Base-by-base conservation (phyloP, 2,329 filamentous ascomycete species). In the Phialophora verrucosa region DNA sequence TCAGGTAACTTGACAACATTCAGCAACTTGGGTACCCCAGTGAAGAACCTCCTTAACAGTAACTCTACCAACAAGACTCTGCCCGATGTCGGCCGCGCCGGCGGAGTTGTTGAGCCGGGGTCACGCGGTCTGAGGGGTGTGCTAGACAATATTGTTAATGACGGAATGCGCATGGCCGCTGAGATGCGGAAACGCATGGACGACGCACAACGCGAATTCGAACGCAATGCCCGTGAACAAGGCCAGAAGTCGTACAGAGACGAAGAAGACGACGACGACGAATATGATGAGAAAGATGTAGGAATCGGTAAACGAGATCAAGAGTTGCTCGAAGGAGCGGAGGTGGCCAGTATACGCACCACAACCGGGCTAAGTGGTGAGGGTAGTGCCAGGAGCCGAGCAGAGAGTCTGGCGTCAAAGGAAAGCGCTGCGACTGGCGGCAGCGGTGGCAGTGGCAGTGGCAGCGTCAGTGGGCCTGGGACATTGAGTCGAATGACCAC, bases 141-240 rank as follows among this genome's bases (percentile, higher is more conserved):
- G 66, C 83, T 99, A 47, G 95, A 99, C 80, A 97, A 96, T 73
- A 98, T 99, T 73, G 95, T 98, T 70, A 96, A 91, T 1, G 95
- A 99, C 76, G 95, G 95, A 50, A 97, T 98, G 89, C 90, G 94
- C 38, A 94, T 98, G 65, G 95, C 95, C 0, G 91, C 90, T 0
- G 95, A 99, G 77, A 94, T 99, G 59, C 86, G 91, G 71, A 88
- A 93, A 73, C 86, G 93, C 53, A 97, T 98, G 90, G 94, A 99
- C 69, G 95, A 99, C 76, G 94, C 94, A 2, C 93, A 97, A 78
- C 89, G 88, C 72, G 94, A 98, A 75, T 81, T 97, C 71, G 94
- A 97, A 78, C 90, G 89, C 78, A 93, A 93, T 67, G 90, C 90
- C 0, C 79, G 89, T 80, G 85, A 53, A 83, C 0, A 89, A 89